Evolutionary conservation across 2,329 filamentous ascomycete genomes (phyloP), one percentile per base, ranked within the genome.

Genomic region (Xylaria digitata): DNA sequence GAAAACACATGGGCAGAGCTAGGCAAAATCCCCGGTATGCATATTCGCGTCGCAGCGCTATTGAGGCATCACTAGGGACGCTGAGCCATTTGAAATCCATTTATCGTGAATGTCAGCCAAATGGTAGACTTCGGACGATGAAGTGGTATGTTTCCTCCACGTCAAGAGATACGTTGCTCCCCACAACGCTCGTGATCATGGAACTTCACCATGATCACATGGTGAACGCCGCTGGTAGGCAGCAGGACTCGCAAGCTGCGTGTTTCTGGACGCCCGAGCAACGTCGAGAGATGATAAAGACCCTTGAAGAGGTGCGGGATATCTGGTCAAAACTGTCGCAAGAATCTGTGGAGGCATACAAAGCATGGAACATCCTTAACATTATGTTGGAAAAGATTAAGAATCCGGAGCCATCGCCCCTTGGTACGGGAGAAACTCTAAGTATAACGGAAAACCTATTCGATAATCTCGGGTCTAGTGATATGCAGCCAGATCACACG

Each of bases 271-370:
- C 84, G 3, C 79, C 81, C 1, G 82, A 85, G 60, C 86, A 90
- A 76, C 86, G 91, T 9, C 84, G 88, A 34, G 91, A 92, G 71
- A 96, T 97, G 92, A 84, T 96, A 34, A 80, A 83, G 23, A 87
- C 89, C 0, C 85, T 98, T 2, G 90, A 94, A 75, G 86, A 85
- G 19, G 92, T 92, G 8, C 86, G 88, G 52, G 83, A 86, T 19
- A 96, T 98, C 63, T 98, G 94, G 94, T 89, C 91, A 55, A 88
- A 88, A 9, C 83, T 94, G 11, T 87, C 89, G 2, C 90, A 96
- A 61, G 85, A 89, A 26, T 96, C 92, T 0, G 91, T 97, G 81
- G 95, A 98, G 72, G 93, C 94, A 0, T 94, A 90, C 81, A 98
- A 98, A 80, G 95, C 93, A 1, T 89, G 89, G 46, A 89, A 88